phyloP scores from a whole-genome alignment of 2,329 filamentous ascomycete genomes.

The Phaeosphaeria sp. region DNA sequence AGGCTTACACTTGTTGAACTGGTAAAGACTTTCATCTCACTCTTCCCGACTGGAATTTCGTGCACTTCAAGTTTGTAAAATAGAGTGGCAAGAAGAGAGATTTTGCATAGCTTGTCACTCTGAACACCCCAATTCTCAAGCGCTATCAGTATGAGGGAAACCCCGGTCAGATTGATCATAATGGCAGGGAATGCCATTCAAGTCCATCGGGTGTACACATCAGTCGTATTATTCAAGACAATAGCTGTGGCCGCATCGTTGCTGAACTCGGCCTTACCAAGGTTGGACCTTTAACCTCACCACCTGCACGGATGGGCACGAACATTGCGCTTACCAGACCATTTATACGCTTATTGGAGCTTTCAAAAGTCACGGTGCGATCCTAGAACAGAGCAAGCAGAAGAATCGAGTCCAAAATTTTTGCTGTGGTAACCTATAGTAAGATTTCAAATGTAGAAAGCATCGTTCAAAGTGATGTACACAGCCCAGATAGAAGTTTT shows the following conservation, averaged over 20 bases:
- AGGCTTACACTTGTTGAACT: slow-evolving; percentile 5
- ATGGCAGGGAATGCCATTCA: slow-evolving; percentile 9
- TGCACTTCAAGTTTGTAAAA: slow-evolving; percentile 13
- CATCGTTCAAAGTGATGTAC: neutral
- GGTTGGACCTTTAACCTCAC: neutral
- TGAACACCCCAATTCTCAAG: slow-evolving; percentile 12
- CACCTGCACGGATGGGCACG: slow-evolving; percentile 6
- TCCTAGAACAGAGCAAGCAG: slow-evolving; percentile 1
- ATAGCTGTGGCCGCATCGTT: slow-evolving; percentile 2
- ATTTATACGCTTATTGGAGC: slow-evolving; percentile 3
- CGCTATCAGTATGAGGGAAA: slow-evolving; percentile 11
- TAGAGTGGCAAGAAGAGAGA: slow-evolving; percentile 11
- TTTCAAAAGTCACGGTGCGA: slow-evolving; percentile 4
- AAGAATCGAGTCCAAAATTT: neutral
- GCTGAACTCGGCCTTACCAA: no score
- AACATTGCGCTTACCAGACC: slow-evolving; percentile 8
- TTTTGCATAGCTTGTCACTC: slow-evolving; percentile 13
- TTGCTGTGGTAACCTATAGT: neutral
- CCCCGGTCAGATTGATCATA: slow-evolving; percentile 7
- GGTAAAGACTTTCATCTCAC: slow-evolving; percentile 6
- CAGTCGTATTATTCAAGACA: slow-evolving; percentile 11
- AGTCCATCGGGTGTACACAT: slow-evolving; percentile 7
- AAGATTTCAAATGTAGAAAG: neutral
- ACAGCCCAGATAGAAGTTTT: neutral
- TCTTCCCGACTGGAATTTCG: neutral